Evolutionary conservation across 441 rosid genomes (phyloP).

Genomic region (Gossypium trilobum): DNA sequence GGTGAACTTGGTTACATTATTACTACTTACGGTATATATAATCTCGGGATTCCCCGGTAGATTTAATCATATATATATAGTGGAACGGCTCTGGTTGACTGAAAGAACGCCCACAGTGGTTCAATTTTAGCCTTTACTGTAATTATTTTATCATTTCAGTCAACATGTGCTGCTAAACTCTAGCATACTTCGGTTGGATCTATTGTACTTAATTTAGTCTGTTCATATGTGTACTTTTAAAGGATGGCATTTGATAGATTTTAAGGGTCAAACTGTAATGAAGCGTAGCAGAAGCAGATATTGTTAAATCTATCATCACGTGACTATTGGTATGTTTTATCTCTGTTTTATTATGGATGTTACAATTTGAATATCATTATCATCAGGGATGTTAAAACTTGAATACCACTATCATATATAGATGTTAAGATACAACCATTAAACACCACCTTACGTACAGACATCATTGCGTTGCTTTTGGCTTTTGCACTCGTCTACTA

Average conservation of each 20-base stretch:
- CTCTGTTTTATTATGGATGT: background rate
- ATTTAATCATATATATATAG: slow-evolving; percentile 4
- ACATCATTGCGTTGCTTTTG: background rate
- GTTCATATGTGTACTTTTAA: background rate
- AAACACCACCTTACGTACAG: background rate
- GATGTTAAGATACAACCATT: background rate
- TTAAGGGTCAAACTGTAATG: background rate
- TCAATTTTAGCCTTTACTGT: background rate
- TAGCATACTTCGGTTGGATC: background rate
- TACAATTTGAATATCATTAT: background rate
- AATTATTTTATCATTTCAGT: background rate
- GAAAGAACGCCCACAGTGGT: background rate
- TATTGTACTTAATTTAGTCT: background rate
- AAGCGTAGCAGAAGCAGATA: background rate
- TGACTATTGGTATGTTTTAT: background rate
- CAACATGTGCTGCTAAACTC: background rate
- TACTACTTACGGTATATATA: background rate
- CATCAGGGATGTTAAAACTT: background rate
- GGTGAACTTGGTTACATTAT: slow-evolving; percentile 10
- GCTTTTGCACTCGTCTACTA: background rate
- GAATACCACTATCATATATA: background rate
- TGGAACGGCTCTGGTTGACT: background rate
- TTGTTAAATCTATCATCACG: background rate
- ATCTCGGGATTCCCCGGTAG: slow-evolving; percentile 9
- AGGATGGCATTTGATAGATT: background rate